phyloP scores from a whole-genome alignment of 2,329 filamentous ascomycete genomes.

The Colletotrichum godetiae region DNA sequence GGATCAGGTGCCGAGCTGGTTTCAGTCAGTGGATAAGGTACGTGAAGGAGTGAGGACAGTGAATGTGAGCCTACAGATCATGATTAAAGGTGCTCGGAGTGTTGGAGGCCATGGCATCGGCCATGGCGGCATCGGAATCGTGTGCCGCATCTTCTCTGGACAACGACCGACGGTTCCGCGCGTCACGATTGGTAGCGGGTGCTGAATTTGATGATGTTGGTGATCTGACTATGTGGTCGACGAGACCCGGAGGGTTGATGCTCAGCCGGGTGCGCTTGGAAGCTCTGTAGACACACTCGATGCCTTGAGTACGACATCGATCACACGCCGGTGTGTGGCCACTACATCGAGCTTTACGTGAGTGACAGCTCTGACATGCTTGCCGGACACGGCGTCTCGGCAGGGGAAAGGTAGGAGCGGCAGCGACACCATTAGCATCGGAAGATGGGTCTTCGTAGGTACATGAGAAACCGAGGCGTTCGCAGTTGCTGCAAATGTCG shows the following conservation, averaged over 20 bases:
- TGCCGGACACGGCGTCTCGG: conserved; percentile 66
- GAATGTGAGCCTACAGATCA: conserved; percentile 46
- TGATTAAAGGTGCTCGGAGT: conserved; percentile 48
- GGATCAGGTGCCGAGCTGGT: conserved; percentile 51
- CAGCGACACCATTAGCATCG: conserved; percentile 53
- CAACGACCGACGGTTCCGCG: conserved; percentile 15
- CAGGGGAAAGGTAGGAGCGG: conserved; percentile 41
- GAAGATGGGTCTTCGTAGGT: conserved; percentile 63
- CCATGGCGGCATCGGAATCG: conserved; percentile 21
- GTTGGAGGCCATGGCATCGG: conserved; percentile 45
- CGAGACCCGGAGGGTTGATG: conserved; percentile 17
- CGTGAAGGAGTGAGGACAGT: neutral
- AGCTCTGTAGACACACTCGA: conserved; percentile 66
- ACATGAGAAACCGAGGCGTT: conserved; percentile 67
- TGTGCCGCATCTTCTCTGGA: conserved; percentile 29
- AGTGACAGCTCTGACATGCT: conserved; percentile 68
- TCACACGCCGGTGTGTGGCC: conserved; percentile 68
- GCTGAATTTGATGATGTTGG: conserved; percentile 22
- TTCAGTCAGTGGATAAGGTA: neutral
- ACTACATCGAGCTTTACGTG: conserved; percentile 68
- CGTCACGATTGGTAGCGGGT: conserved; percentile 13
- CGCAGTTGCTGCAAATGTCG: conserved; percentile 67
- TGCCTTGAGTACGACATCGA: conserved; percentile 61
- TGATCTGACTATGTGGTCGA: conserved; percentile 19
- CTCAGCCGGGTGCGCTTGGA: conserved; percentile 51